Conservation (phyloP, 2,329 filamentous ascomycete genomes). For the Trichoderma sp. region DNA sequence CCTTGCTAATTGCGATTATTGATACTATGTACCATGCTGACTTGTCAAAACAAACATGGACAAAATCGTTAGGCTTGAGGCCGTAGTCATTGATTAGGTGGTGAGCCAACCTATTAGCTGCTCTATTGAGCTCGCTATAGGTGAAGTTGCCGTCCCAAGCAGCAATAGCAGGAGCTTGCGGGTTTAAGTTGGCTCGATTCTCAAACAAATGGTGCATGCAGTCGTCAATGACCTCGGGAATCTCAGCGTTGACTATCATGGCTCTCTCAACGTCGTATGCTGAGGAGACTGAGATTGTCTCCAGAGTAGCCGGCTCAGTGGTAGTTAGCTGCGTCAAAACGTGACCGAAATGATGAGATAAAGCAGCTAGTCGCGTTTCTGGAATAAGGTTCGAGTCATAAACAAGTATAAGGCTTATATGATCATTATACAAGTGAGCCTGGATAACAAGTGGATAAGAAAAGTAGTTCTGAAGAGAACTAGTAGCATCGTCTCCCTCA, state of each 20-base stretch:
- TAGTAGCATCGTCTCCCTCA: neutral
- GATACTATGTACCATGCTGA: constrained; percentile 6
- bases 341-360: constrained; percentile 12
- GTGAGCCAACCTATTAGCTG: neutral
- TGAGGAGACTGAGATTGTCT: neutral
- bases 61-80: neutral
- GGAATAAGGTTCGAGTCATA: constrained; percentile 2
- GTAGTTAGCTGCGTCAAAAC: neutral
- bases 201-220: constrained; percentile 16
- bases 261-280: neutral
- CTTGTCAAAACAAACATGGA: constrained; percentile 13
- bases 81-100: neutral
- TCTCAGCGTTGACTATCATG: neutral
- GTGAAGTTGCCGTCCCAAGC: constrained; percentile 10
- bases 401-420: neutral
- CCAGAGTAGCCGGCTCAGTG: neutral
- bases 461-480: constrained; percentile 17
- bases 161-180: neutral
- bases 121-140: neutral
- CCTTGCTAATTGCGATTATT: constrained; percentile 15
- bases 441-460: constrained; percentile 17
- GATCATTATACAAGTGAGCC: constrained; percentile 3
- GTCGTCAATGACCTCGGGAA: neutral
- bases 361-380: neutral
- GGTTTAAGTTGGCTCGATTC: neutral